phyloP scores from a whole-genome alignment of 768 basidiomycete genomes.

The Lentinus brumalis region DNA sequence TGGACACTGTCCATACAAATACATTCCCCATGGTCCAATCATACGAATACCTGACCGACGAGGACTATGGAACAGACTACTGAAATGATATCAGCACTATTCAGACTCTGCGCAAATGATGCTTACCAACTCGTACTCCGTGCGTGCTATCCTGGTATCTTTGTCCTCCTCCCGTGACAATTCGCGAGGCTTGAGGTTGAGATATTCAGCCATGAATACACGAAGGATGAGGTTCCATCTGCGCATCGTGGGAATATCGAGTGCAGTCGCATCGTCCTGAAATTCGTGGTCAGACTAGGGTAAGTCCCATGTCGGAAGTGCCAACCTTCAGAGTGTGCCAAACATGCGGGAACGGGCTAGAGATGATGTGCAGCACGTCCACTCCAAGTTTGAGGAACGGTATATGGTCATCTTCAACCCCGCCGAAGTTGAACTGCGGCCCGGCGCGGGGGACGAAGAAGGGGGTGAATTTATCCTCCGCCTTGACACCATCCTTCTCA shows the following conservation, averaged over 20 bases:
- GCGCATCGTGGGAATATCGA: conserved; percentile 83
- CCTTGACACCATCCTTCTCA: conserved; percentile 42
- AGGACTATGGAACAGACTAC: conserved; percentile 7
- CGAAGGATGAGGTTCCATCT: conserved; percentile 89
- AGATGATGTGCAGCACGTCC: conserved; percentile 85
- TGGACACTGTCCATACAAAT: no score
- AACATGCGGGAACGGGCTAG: conserved; percentile 84
- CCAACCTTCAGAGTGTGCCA: conserved; percentile 83
- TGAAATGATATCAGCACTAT: conserved; percentile 7
- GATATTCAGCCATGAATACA: conserved; percentile 89
- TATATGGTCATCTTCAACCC: conserved; percentile 91
- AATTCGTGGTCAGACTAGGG: neutral
- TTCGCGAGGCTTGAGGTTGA: conserved; percentile 59
- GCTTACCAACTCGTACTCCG: conserved; percentile 29
- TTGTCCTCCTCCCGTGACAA: neutral
- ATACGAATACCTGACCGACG: neutral
- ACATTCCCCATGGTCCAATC: neutral
- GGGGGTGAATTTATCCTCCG: conserved; percentile 52
- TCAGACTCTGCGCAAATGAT: no score
- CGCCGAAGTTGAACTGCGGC: conserved; percentile 45
- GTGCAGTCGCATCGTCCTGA: conserved; percentile 87
- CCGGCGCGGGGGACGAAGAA: conserved; percentile 64
- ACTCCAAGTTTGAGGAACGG: conserved; percentile 88
- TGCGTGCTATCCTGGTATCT: neutral
- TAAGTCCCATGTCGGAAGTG: conserved; percentile 6